Evolutionary conservation across 2,329 filamentous ascomycete genomes (phyloP).

Genomic region (Fusarium sororula): DNA sequence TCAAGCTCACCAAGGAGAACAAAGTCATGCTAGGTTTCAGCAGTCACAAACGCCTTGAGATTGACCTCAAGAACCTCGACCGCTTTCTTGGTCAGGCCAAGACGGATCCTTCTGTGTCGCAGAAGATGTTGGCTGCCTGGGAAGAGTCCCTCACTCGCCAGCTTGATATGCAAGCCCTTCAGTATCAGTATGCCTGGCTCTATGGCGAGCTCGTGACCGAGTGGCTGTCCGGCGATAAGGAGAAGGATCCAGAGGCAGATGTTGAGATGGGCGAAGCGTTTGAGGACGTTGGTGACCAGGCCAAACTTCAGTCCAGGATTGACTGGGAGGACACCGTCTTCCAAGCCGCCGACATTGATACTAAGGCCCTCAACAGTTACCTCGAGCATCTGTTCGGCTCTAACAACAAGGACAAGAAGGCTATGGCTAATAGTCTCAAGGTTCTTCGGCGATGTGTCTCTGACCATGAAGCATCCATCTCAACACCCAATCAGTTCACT

Average conservation of each 20-base stretch:
- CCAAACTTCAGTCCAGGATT: conserved; percentile 50
- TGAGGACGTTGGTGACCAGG: conserved; percentile 52
- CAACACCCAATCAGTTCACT: conserved; percentile 48
- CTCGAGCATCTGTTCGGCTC: conserved; percentile 53
- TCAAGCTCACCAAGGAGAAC: conserved; percentile 44
- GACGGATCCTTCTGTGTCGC: conserved; percentile 53
- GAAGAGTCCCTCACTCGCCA: conserved; percentile 50
- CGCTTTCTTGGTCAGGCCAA: conserved; percentile 52
- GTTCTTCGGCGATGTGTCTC: conserved; percentile 42
- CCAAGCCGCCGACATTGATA: conserved; percentile 49
- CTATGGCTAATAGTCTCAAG: conserved; percentile 38
- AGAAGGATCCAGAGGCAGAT: conserved; percentile 14
- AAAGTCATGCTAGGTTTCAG: conserved; percentile 37
- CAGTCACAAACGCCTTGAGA: conserved; percentile 41
- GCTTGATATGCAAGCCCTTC: conserved; percentile 53
- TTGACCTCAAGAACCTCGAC: conserved; percentile 51
- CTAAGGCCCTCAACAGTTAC: conserved; percentile 50
- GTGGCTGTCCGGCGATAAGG: conserved; percentile 51
- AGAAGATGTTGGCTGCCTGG: conserved; percentile 46
- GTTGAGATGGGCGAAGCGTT: conserved; percentile 49
- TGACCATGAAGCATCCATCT: conserved; percentile 45
- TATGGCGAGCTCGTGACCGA: conserved; percentile 59
- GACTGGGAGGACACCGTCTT: conserved; percentile 59
- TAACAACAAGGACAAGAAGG: conserved; percentile 35
- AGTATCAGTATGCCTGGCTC: conserved; percentile 55